Conservation (phyloP, 1,284 basidiomycete genomes). For the Psilocybe mexicana region DNA sequence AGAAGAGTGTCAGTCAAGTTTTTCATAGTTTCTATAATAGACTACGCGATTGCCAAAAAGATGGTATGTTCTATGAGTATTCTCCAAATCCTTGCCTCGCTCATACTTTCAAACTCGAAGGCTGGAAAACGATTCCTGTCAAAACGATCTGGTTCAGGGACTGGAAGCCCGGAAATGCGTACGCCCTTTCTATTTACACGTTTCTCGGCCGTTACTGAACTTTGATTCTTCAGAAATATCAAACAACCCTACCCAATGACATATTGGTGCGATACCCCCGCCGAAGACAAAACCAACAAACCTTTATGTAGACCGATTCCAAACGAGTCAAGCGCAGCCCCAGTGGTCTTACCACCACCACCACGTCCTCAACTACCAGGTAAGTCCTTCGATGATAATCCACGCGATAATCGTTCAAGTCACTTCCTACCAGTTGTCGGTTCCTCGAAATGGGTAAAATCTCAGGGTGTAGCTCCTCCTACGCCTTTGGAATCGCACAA, state of each 20-base stretch:
- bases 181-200: slow-evolving; percentile 8
- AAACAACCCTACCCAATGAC: slow-evolving; percentile 58
- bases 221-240: slow-evolving; percentile 27
- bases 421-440: slow-evolving; percentile 37
- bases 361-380: slow-evolving; percentile 32
- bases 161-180: slow-evolving; percentile 46
- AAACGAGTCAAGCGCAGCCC: slow-evolving; percentile 27
- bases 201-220: not conserved
- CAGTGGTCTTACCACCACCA: slow-evolving; percentile 25
- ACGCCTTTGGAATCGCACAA: not conserved
- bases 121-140: slow-evolving; percentile 64
- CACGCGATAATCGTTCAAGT: not conserved
- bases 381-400: slow-evolving; percentile 17
- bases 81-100: not conserved
- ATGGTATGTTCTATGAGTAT: slow-evolving; percentile 31
- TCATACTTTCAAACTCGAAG: slow-evolving; percentile 30
- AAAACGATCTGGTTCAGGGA: slow-evolving; percentile 54
- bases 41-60: slow-evolving; percentile 42
- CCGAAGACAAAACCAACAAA: slow-evolving; percentile 55
- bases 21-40: slow-evolving; percentile 54
- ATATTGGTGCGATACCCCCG: slow-evolving; percentile 51
- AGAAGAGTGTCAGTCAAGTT: slow-evolving; percentile 42
- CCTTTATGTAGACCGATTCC: slow-evolving; percentile 62
- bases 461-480: slow-evolving; percentile 20
- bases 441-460: slow-evolving; percentile 36